A percentile compares a stretch with the other conserved stretches of the same genome.
phyloP scores from a whole-genome alignment of 306 rosid species.

The Vachellia pachyceras region DNA sequence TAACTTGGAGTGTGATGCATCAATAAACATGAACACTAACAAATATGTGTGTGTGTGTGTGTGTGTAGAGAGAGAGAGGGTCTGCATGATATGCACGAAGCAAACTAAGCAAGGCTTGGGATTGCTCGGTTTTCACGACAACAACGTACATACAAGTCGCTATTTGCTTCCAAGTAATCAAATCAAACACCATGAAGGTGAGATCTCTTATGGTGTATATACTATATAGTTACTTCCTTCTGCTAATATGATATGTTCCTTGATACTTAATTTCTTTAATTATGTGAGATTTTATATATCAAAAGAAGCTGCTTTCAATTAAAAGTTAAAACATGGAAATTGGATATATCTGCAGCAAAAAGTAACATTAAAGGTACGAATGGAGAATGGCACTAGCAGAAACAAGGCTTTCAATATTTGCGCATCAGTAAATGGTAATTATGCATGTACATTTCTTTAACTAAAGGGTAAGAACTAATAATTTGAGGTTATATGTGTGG shows the following conservation, averaged over 20 bases:
- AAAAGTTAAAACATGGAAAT: background rate
- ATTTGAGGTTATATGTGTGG: no score
- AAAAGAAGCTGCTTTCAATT: background rate
- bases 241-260: background rate
- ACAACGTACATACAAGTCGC: background rate
- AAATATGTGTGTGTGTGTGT: background rate
- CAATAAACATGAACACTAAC: background rate
- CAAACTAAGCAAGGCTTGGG: background rate
- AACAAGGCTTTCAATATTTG: background rate
- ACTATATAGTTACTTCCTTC: background rate
- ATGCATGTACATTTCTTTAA: background rate
- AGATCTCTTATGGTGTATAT: background rate
- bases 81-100: background rate
- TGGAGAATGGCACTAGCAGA: background rate
- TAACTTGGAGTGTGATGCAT: background rate
- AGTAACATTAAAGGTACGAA: background rate
- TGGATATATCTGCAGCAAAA: background rate
- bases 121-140: background rate
- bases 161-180: background rate
- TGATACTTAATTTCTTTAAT: background rate
- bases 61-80: background rate
- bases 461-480: no score
- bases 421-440: background rate
- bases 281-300: background rate
- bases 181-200: slow-evolving; percentile 1